These are phyloP conservation scores for Vaccinium darrowii DNA, from an alignment of 148 eudicot genomes.

Conservation along the genomic window DNA sequence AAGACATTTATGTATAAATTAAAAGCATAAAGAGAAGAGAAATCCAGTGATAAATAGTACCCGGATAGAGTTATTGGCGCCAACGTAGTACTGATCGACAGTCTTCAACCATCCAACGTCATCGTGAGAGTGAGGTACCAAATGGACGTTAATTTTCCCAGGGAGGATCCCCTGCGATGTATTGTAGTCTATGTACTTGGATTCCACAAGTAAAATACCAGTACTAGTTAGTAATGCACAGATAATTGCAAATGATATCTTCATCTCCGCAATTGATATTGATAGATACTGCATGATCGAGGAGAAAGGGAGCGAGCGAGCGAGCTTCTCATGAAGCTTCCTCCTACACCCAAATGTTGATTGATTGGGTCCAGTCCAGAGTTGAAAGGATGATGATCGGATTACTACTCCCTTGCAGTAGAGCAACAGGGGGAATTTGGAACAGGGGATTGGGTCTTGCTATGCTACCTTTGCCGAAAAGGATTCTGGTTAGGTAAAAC, in stretches of 20 bases:
- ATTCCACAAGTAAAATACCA: slow-evolving; percentile 19
- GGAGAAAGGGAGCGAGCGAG: too few relatives aligned
- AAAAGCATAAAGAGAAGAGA: not conserved
- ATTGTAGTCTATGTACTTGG: slow-evolving; percentile 58
- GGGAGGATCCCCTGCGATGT: slow-evolving; percentile 39
- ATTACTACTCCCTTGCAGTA: not conserved
- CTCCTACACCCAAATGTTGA: not conserved
- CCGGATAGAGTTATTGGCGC: slow-evolving; percentile 65
- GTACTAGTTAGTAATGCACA: not conserved
- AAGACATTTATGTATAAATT: too few relatives aligned
- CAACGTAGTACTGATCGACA: slow-evolving; percentile 67
- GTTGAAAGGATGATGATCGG: not conserved
- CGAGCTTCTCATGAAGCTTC: not conserved
- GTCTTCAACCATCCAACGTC: slow-evolving; percentile 90
- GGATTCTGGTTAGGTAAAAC: not conserved
- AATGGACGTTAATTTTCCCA: slow-evolving; percentile 64
- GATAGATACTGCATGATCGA: too few relatives aligned
- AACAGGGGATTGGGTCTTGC: too few relatives aligned
- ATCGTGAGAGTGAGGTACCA: slow-evolving; percentile 81
- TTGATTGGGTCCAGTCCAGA: not conserved
- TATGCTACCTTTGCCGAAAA: not conserved
- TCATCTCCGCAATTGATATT: slow-evolving; percentile 12
- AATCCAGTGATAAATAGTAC: slow-evolving; percentile 21
- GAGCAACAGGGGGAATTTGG: too few relatives aligned
- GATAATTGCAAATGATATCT: not conserved